These are phyloP conservation scores for Epicoccum sorghinum DNA, from an alignment of 2,329 filamentous ascomycete species.

Conservation along the genomic window DNA sequence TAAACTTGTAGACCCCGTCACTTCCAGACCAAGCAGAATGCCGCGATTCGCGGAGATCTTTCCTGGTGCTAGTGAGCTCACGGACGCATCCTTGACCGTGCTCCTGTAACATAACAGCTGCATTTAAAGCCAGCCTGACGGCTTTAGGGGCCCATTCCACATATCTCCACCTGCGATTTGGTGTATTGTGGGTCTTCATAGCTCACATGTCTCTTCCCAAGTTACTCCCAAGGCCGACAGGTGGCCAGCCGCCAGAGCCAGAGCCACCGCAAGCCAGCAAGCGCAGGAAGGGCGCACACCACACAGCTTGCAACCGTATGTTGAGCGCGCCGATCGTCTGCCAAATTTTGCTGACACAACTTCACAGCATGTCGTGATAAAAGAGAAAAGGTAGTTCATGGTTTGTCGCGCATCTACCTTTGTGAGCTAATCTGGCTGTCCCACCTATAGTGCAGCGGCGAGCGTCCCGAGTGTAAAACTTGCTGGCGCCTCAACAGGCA, in stretches of 20 bases:
- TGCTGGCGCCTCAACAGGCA: background rate
- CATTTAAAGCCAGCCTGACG: no score
- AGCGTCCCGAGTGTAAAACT: background rate
- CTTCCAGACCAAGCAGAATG: no score
- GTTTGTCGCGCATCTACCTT: background rate
- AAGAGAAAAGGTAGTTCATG: background rate
- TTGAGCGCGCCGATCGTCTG: background rate
- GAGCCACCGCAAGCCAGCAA: background rate
- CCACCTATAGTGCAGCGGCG: background rate
- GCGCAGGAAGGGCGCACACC: background rate
- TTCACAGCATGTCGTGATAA: background rate
- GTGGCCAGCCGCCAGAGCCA: background rate
- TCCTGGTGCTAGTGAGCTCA: no score
- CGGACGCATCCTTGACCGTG: no score
- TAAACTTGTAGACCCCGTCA: no score
- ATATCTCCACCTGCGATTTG: no score
- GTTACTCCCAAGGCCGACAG: background rate
- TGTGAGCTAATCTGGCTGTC: background rate
- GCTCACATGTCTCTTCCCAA: background rate
- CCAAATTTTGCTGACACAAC: background rate
- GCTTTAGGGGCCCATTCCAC: no score
- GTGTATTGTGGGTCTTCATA: background rate
- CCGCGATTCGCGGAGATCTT: no score
- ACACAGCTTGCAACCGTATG: slow-evolving; percentile 4
- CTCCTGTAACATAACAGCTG: no score